These are phyloP conservation scores for Allium sativum DNA, from an alignment of 106 monocot species.

Conservation along the genomic window DNA sequence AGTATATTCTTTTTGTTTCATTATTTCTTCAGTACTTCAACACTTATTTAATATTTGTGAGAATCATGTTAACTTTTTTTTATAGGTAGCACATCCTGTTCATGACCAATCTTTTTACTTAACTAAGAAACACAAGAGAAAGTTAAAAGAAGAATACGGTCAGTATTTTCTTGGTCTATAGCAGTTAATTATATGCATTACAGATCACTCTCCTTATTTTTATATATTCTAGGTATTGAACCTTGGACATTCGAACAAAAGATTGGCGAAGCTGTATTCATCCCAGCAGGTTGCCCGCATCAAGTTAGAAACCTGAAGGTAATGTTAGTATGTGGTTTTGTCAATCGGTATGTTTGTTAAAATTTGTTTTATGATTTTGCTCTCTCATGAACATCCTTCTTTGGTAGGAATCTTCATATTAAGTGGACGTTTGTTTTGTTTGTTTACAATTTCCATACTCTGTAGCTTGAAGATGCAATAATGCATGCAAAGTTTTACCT, in stretches of 20 bases:
- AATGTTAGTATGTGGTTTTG: neutral
- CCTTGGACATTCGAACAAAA: constrained; percentile 92
- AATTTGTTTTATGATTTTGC: neutral
- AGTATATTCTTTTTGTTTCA: constrained; percentile 5
- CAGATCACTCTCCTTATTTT: no score
- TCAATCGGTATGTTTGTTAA: neutral
- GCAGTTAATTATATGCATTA: neutral
- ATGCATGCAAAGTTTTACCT: neutral
- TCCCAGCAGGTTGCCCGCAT: constrained; percentile 82
- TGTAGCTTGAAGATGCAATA: neutral
- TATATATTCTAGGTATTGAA: constrained; percentile 43
- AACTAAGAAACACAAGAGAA: constrained; percentile 49
- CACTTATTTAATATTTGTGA: neutral
- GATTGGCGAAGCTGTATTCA: constrained; percentile 78
- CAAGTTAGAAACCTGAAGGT: constrained; percentile 84
- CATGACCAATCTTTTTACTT: constrained; percentile 75
- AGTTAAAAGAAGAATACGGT: constrained; percentile 78
- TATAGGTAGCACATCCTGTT: constrained; percentile 57
- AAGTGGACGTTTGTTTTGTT: no score
- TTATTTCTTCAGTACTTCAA: neutral
- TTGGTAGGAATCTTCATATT: neutral
- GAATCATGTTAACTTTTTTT: neutral
- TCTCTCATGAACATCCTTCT: neutral
- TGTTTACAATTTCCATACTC: no score
- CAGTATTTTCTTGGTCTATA: constrained; percentile 3